phyloP scores from a whole-genome alignment of 1,284 basidiomycete species.

The Fistulinella cinereoalba region DNA sequence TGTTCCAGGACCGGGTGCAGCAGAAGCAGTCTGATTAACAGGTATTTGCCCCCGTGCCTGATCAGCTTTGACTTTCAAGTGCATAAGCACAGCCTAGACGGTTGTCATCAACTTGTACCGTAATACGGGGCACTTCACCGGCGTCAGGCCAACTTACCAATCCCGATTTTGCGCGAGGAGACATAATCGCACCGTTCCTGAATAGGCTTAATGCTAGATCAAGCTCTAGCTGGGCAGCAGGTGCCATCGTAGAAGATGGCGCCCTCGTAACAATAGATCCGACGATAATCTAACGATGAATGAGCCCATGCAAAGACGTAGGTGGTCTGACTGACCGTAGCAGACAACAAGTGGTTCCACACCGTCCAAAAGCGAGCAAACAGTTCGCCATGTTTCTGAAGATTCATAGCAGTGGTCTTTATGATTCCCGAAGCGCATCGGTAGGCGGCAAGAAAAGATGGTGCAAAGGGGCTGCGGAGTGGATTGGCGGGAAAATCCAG shows the following conservation, averaged over 20 bases:
- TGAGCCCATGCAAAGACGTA: conserved; percentile 13
- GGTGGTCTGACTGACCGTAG: conserved; percentile 40
- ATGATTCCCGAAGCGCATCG: conserved; percentile 58
- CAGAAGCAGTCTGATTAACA: conserved; percentile 31
- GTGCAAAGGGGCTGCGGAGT: conserved; percentile 58
- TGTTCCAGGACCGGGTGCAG: conserved; percentile 26
- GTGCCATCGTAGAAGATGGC: conserved; percentile 56
- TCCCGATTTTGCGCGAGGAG: conserved; percentile 49
- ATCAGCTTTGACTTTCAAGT: conserved; percentile 48
- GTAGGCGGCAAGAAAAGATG: conserved; percentile 62
- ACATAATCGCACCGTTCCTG: conserved; percentile 45
- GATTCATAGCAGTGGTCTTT: conserved; percentile 49
- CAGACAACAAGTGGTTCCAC: conserved; percentile 56
- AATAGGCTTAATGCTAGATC: conserved; percentile 56
- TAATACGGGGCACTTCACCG: too few relatives aligned
- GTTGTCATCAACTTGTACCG: background rate
- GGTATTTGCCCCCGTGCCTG: conserved; percentile 42
- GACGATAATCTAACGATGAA: conserved; percentile 47
- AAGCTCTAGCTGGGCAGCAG: conserved; percentile 54
- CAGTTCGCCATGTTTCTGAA: conserved; percentile 51
- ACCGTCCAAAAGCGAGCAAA: conserved; percentile 52
- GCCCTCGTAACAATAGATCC: conserved; percentile 55
- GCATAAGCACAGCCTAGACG: conserved; percentile 45
- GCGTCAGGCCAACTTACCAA: conserved; percentile 44
- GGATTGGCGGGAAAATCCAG: conserved; percentile 59